These are phyloP conservation scores for Pythium brachiatum DNA, from an alignment of 352 stramenopile genomes.

Conservation along the genomic window DNA sequence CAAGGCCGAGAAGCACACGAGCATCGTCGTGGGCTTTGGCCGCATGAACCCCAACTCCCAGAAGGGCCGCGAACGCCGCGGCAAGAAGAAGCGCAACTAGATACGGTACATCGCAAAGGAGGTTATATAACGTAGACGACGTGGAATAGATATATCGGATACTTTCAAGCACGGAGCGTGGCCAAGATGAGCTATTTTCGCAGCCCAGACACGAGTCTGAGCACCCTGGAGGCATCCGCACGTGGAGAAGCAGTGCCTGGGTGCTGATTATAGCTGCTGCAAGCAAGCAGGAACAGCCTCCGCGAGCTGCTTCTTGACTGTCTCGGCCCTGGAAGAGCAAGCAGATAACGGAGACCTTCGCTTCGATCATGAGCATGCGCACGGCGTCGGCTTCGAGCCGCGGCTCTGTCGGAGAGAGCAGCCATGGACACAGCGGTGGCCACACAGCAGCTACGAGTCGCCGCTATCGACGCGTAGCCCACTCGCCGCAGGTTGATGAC, in stretches of 20 bases:
- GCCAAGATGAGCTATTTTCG: not conserved
- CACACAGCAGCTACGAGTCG: constrained; percentile 24
- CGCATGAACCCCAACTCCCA: constrained; percentile 96
- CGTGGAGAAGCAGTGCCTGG: not conserved
- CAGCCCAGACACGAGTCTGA: not conserved
- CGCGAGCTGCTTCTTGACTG: not conserved
- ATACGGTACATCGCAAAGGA: not conserved
- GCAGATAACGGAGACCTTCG: constrained; percentile 3
- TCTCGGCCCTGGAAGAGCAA: not conserved
- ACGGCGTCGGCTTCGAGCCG: constrained; percentile 27
- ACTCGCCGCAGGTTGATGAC: constrained; percentile 66
- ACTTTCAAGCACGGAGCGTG: not conserved
- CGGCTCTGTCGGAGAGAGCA: constrained; percentile 8
- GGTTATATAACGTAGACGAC: constrained; percentile 8
- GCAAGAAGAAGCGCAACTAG: constrained; percentile 96
- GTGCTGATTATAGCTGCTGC: constrained; percentile 5
- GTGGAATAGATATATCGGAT: constrained; percentile 9
- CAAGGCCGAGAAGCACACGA: constrained; percentile 88
- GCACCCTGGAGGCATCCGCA: not conserved
- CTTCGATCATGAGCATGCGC: constrained; percentile 23
- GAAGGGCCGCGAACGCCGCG: constrained; percentile 94
- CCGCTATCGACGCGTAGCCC: constrained; percentile 59
- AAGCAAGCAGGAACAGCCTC: not conserved
- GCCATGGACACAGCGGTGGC: not conserved
- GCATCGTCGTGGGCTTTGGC: constrained; percentile 92